Conservation (phyloP, 805 yeast genomes). For the Candida adriatica region DNA sequence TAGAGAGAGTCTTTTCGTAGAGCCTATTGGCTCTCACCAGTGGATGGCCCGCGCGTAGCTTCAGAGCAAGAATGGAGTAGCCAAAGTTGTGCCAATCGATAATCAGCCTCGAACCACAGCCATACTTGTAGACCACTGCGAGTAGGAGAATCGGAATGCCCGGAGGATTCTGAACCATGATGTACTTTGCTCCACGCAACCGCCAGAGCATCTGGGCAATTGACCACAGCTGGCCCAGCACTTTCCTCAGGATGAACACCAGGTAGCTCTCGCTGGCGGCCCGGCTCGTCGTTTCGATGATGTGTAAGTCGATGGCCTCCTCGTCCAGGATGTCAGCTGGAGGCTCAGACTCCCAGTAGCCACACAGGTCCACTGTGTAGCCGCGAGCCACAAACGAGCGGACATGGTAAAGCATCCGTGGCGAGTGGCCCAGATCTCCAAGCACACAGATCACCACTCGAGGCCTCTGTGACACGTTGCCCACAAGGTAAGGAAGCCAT, state of each 20-base stretch:
- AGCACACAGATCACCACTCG: constrained; percentile 74
- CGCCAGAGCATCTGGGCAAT: constrained; percentile 43
- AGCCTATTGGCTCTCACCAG: constrained; percentile 50
- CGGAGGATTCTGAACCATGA: constrained; percentile 90
- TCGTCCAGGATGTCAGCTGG: constrained; percentile 46
- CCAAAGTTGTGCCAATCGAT: constrained; percentile 98
- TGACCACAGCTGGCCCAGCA: constrained; percentile 44
- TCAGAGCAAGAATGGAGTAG: constrained; percentile 69
- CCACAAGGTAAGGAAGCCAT: constrained; percentile 30
- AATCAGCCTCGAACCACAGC: constrained; percentile 54
- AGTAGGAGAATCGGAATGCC: constrained; percentile 74
- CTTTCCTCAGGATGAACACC: constrained; percentile 52
- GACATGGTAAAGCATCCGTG: constrained; percentile 91
- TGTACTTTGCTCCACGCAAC: constrained; percentile 55
- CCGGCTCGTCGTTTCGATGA: constrained; percentile 37
- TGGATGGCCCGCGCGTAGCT: constrained; percentile 45
- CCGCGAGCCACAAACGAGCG: constrained; percentile 61
- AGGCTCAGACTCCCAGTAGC: constrained; percentile 59
- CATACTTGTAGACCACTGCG: constrained; percentile 44
- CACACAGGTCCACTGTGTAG: constrained; percentile 76
- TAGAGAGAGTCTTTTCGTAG: constrained; percentile 61
- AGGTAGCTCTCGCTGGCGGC: constrained; percentile 40
- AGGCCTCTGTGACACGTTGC: constrained; percentile 31
- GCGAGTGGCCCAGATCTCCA: constrained; percentile 94
- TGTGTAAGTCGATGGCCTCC: constrained; percentile 43